These are phyloP conservation scores for Rhizopogon vulgaris DNA, from an alignment of 768 basidiomycete genomes.

Conservation along the genomic window DNA sequence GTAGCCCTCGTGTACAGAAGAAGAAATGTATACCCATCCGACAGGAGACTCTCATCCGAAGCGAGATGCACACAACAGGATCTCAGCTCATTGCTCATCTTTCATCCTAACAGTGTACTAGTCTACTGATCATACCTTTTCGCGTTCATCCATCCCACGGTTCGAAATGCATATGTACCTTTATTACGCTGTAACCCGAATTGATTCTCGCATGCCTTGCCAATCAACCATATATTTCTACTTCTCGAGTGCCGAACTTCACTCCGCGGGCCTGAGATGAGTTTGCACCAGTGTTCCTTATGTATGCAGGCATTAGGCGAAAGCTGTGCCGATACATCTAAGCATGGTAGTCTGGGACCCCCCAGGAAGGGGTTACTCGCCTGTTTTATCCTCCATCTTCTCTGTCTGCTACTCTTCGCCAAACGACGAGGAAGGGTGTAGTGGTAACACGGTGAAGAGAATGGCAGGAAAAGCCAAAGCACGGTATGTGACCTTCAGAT, in stretches of 20 bases:
- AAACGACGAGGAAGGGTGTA: background rate
- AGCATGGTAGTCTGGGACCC: background rate
- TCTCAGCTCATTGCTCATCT: background rate
- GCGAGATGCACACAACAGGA: background rate
- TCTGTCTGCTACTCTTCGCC: too few relatives aligned
- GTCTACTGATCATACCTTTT: background rate
- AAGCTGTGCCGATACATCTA: too few relatives aligned
- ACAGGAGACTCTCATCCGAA: background rate
- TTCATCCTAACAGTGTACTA: background rate
- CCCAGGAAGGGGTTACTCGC: background rate
- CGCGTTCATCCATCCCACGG: too few relatives aligned
- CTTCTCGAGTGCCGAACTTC: too few relatives aligned
- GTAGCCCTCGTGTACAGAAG: background rate
- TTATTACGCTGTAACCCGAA: too few relatives aligned
- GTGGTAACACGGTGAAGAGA: background rate
- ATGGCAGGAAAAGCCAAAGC: constrained; percentile 62
- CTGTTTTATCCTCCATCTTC: too few relatives aligned
- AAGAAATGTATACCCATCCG: background rate
- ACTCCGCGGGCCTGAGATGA: too few relatives aligned
- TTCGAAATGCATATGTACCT: too few relatives aligned
- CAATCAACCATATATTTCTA: too few relatives aligned
- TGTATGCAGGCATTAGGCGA: too few relatives aligned
- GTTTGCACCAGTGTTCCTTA: too few relatives aligned
- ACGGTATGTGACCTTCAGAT: constrained; percentile 27
- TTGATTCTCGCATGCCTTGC: too few relatives aligned